Evolutionary conservation across 495 filamentous ascomycete species (phyloP), one percentile per base, ranked within the genome.

Genomic region (Tuber calosporum): DNA sequence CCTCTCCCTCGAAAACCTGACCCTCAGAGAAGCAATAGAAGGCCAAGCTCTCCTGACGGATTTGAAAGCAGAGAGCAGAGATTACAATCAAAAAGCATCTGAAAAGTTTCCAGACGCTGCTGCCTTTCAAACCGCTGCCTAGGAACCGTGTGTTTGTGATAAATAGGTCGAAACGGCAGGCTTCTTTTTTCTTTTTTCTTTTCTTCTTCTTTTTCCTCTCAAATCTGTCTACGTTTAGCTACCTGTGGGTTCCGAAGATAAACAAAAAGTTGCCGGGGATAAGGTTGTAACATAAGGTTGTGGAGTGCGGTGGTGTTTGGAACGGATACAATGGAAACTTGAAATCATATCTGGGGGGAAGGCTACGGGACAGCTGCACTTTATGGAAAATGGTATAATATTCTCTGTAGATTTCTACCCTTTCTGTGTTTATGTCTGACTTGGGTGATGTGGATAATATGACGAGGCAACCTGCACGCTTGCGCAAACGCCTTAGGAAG

Each of bases 51-150:
- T 91, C 39, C 79, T 96, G 41, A 83, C 82, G 71, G 85, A 87
- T 72, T 90, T 90, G 88, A 83, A 83, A 26, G 87, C 87, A 58
- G 84, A 85, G 69, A 85, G 88, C 69, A 80, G 83, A 45, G 84
- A 87, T 5, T 94, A 92, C 80, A 83, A 86, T 53, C 82, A 88
- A 69, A 88, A 88, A 69, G 91, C 91, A n/a, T 84, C 84, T 70
- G 82, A 85, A 77, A 89, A 88, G 84, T 96, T 92, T 89, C 89
- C 90, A 39, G 75, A 71, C 17, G 76, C 76, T 40, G n/a, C 40
- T 19, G 39, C 68, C 20, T 78, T 78, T 36, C 53, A 30, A 62
- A 62, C 26, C 13, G 13, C 53, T 62, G 53, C 13, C 26, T 34
- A 62, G 53, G 11, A 62, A 30, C 53, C 6, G 7, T 19, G 53